A percentile compares a stretch with the other conserved stretches of the same genome.
These are phyloP conservation scores for Chrysopogon serrulatus DNA, from an alignment of 176 grass and related monocot genomes.

Conservation along the genomic window DNA sequence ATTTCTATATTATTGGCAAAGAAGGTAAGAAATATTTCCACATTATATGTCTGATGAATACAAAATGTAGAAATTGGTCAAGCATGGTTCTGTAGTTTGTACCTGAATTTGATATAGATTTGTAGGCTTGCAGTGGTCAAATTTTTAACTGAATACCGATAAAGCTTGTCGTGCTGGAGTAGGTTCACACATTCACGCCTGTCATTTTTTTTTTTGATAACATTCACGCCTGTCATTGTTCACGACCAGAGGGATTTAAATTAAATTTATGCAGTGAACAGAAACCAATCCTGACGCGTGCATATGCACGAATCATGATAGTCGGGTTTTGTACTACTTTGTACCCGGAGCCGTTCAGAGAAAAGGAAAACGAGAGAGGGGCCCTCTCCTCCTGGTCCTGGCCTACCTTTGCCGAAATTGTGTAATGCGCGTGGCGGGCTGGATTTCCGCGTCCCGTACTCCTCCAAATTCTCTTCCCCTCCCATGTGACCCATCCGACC, in stretches of 20 bases:
- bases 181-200: background rate
- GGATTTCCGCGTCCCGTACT: constrained; percentile 42
- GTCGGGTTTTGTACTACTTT: background rate
- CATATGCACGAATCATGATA: background rate
- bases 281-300: background rate
- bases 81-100: no score
- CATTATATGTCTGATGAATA: no score
- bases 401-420: constrained; percentile 34
- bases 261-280: background rate
- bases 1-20: no score
- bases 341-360: background rate
- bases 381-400: background rate
- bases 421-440: constrained; percentile 51
- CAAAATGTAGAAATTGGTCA: no score
- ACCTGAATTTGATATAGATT: no score
- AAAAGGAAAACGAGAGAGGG: background rate
- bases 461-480: background rate
- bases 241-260: background rate
- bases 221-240: no score
- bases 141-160: no score
- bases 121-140: no score
- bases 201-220: no score
- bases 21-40: no score
- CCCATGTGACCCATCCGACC: constrained; percentile 38
- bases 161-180: background rate